phyloP scores from a whole-genome alignment of 352 stramenopile species.

The Phytophthora pini region DNA sequence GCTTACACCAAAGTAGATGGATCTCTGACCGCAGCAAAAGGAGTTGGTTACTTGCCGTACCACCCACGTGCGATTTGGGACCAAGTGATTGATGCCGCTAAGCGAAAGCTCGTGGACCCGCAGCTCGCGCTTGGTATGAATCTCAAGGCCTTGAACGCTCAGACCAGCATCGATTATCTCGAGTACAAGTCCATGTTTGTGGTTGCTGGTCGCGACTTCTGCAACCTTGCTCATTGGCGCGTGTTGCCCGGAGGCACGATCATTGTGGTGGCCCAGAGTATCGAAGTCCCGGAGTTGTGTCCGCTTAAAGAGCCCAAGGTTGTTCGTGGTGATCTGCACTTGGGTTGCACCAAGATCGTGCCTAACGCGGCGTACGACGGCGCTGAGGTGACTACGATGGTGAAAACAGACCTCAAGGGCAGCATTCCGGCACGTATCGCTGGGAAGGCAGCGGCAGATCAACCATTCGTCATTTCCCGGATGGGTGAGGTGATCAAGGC shows the following conservation, averaged over 20 bases:
- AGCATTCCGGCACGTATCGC: constrained; percentile 70
- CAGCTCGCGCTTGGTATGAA: constrained; percentile 56
- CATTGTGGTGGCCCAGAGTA: constrained; percentile 71
- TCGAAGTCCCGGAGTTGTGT: constrained; percentile 60
- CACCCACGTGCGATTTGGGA: constrained; percentile 64
- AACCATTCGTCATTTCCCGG: constrained; percentile 68
- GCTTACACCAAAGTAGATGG: constrained; percentile 74
- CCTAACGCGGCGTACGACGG: constrained; percentile 64
- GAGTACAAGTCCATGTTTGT: constrained; percentile 85
- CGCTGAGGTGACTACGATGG: constrained; percentile 67
- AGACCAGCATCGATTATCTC: constrained; percentile 76
- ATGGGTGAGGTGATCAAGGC: constrained; percentile 66
- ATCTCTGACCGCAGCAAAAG: constrained; percentile 66
- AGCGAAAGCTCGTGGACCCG: constrained; percentile 63
- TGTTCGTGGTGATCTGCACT: constrained; percentile 68
- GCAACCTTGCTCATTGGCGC: constrained; percentile 75
- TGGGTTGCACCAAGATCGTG: constrained; percentile 73
- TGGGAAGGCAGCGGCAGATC: constrained; percentile 66
- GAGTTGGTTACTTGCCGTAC: constrained; percentile 56
- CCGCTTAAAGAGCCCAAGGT: constrained; percentile 76
- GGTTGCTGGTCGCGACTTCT: constrained; percentile 77
- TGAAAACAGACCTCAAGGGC: constrained; percentile 79
- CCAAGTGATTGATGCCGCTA: constrained; percentile 52
- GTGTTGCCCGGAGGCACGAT: constrained; percentile 68
- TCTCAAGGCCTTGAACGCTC: constrained; percentile 51